Base-by-base conservation (phyloP, 1,284 basidiomycete species). In the Sphaerobolus stellatus region DNA sequence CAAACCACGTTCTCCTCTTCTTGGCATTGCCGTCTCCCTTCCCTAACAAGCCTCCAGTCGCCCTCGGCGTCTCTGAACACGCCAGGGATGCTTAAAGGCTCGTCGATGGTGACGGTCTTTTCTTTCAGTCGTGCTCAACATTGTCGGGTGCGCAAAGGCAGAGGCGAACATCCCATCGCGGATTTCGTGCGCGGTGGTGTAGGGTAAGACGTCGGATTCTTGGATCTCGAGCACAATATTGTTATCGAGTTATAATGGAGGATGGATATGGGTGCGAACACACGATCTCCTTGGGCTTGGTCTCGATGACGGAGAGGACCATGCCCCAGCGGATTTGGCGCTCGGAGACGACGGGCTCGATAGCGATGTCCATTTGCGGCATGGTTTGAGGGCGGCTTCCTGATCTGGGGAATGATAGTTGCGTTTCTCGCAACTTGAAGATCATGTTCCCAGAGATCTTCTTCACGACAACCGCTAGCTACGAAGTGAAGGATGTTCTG, bases 121-220 rank as follows among this genome's bases (percentile, higher is more conserved):
- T n/a, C n/a, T n/a, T n/a, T n/a, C n/a, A n/a, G n/a, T n/a, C n/a
- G n/a, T n/a, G n/a, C n/a, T n/a, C n/a, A n/a, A n/a, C n/a, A n/a
- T n/a, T n/a, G n/a, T n/a, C n/a, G n/a, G n/a, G n/a, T n/a, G 41
- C 50, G 8, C 4, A 41, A 46, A 55, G 8, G 93, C 88, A 59
- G 93, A 91, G 14, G 85, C 80, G 81, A 90, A 98, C 59, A 99
- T 91, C 2, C 94, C 96, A 48, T 95, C 96, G 41, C 96, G 86
- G 57, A 84, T 81, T 40, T 72, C 64, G 56, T 84, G 83, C 4
- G 72, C 66, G 1, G 71, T 68, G 40, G 90, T 95, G 72, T 98
- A 93, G 7, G 97, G 97, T 63, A 96, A 72, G 9, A 99, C 95
- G 25, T 98, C 81, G 0, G 93, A 95, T 64, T 99, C 96, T 62